Conservation (phyloP, 2,329 filamentous ascomycete genomes). For the Xylogone sp. region DNA sequence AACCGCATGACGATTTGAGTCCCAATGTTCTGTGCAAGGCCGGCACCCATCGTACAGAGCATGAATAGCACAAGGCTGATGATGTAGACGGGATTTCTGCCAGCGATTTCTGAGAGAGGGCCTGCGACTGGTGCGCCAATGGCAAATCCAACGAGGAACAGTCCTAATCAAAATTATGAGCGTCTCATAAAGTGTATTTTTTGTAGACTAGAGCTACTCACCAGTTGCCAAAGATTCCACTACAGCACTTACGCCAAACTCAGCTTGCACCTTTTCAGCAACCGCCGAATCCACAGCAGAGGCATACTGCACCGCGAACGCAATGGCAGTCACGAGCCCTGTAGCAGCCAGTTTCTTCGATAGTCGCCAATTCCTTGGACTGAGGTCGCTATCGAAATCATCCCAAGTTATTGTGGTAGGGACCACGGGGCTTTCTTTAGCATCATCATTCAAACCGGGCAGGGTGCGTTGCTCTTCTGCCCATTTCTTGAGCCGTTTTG, state of each 20-base stretch:
- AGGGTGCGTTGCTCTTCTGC: not conserved
- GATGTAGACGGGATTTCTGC: slow-evolving; percentile 37
- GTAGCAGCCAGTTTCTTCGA: slow-evolving; percentile 33
- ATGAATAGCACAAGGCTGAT: slow-evolving; percentile 36
- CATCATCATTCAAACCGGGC: not conserved
- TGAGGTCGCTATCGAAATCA: slow-evolving; percentile 33
- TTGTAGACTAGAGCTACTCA: too few species aligned
- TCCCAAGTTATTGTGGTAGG: slow-evolving; percentile 4
- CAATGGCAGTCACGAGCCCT: slow-evolving; percentile 41
- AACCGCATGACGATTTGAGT: slow-evolving; percentile 41
- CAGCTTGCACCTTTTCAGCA: slow-evolving; percentile 37
- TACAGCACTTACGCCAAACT: slow-evolving; percentile 45
- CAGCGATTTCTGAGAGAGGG: slow-evolving; percentile 36
- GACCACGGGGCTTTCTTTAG: not conserved
- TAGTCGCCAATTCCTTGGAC: slow-evolving; percentile 35
- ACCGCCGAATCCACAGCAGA: slow-evolving; percentile 50
- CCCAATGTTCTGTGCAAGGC: slow-evolving; percentile 37
- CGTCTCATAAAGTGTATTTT: too few species aligned
- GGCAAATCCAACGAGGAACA: slow-evolving; percentile 33
- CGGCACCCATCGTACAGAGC: slow-evolving; percentile 38
- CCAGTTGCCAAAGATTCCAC: slow-evolving; percentile 46
- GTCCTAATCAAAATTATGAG: not conserved
- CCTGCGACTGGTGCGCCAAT: slow-evolving; percentile 33
- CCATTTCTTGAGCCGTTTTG: not conserved
- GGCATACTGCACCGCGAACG: slow-evolving; percentile 45